phyloP scores from a whole-genome alignment of 2,329 filamentous ascomycete species.

The Neonectria hederae region DNA sequence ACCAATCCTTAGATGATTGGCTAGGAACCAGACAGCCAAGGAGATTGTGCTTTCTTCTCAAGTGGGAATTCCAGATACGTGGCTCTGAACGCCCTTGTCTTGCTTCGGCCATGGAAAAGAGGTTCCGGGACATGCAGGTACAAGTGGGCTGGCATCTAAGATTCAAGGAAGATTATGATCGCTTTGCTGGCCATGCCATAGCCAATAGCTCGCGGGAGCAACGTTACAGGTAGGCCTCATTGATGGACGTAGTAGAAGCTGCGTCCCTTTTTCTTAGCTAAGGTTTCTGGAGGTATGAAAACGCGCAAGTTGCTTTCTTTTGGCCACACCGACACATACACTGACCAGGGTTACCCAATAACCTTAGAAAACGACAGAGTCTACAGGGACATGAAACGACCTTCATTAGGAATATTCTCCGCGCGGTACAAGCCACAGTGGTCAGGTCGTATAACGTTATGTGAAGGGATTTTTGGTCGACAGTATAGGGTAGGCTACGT shows the following conservation, averaged over 20 bases:
- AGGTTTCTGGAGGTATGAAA: background rate
- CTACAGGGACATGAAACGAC: too few species aligned
- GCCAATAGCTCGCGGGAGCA: background rate
- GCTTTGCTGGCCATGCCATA: conserved; percentile 3
- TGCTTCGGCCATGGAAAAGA: conserved; percentile 14
- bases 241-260: background rate
- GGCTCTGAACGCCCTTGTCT: conserved; percentile 1
- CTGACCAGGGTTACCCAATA: background rate
- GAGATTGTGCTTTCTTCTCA: background rate
- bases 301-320: conserved; percentile 12
- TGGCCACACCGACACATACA: conserved; percentile 11
- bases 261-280: background rate
- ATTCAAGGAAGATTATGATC: conserved; percentile 14
- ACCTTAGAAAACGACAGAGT: background rate
- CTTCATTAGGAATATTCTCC: too few species aligned
- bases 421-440: too few species aligned
- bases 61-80: background rate
- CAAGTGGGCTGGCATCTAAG: conserved; percentile 16
- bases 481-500: too few species aligned
- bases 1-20: background rate
- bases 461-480: too few species aligned
- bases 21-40: background rate
- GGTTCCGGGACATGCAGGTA: conserved; percentile 34
- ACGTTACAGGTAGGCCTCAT: background rate
- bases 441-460: too few species aligned